Base-by-base conservation (phyloP, 2,329 filamentous ascomycete species). In the Alternaria tenuissima region DNA sequence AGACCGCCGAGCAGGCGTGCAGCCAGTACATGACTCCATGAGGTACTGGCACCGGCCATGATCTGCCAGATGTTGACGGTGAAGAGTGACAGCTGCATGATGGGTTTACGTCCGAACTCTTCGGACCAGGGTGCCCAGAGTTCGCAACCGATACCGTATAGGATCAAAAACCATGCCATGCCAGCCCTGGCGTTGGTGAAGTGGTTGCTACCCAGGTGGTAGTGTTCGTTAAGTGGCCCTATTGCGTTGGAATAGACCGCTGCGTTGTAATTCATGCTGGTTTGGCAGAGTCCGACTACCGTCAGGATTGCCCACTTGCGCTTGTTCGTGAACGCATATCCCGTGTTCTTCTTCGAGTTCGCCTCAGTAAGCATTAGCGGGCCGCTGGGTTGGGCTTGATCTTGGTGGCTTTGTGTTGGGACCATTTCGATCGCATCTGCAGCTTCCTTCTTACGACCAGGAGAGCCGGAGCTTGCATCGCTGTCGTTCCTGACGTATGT, bases 111-210 rank as follows among this genome's bases (percentile, higher is more conserved):
- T 18, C 92, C 92, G 57, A 93, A 83, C 71, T 95, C 92, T 75
- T 95, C 92, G 38, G 87, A 91, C 90, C 91, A 85, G 67, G 32
- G 92, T 0, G 92, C 92, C 92, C 92, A 95, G 0, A 94, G 83
- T 76, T 95, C 92, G 75, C 92, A 95, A 24, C 92, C 92, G 72
- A 95, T 93, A 30, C 91, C 92, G 74, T 95, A 95, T 2, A 89
- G 76, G 43, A 95, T 85, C 46, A 95, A 80, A 80, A 94, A 95
- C 66, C 93, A 87, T 81, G 91, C 89, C 67, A 91, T 90, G 71
- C 91, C 92, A 7, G 67, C 64, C 36, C 80, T 65, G 74, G 82
- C 65, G 77, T 81, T 56, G 68, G 75, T 89, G 18, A 69, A 62
- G 44, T 70, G 66, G 22, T 70, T 65, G 9, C 8, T 53, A 12